A percentile compares a stretch with the other conserved stretches of the same genome.
These are phyloP conservation scores for Mollisia scopiformis DNA, from an alignment of 2,329 filamentous ascomycete species.

Conservation along the genomic window DNA sequence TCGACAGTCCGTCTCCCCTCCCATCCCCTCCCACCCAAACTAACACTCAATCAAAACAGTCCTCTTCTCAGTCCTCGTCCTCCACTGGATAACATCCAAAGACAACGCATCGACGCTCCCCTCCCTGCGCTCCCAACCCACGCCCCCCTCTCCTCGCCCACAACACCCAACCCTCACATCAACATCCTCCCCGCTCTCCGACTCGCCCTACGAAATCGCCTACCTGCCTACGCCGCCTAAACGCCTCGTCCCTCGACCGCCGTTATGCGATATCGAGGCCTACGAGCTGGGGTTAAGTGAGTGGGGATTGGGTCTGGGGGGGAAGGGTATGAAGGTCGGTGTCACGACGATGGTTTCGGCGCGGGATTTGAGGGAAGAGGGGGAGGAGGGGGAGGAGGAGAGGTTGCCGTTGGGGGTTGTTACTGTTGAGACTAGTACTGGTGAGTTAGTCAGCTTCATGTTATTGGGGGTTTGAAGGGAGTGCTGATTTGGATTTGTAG, in stretches of 20 bases:
- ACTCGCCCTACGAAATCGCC: neutral
- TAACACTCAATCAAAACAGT: conserved; percentile 41
- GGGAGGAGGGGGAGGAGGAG: neutral
- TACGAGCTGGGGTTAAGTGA: conserved; percentile 18
- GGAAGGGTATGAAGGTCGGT: neutral
- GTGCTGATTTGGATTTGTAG: too few species aligned
- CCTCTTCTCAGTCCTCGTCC: conserved; percentile 61
- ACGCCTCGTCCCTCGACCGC: conserved; percentile 2
- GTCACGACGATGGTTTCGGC: conserved; percentile 26
- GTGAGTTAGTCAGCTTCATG: too few species aligned
- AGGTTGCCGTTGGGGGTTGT: conserved; percentile 19
- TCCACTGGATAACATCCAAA: conserved; percentile 59
- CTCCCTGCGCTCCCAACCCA: conserved; percentile 3
- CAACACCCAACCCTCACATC: neutral
- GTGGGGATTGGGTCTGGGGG: neutral
- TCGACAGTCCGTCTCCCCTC: conserved; percentile 52
- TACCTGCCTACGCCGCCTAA: neutral
- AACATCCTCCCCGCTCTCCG: neutral
- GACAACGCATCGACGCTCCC: conserved; percentile 37
- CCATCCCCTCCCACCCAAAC: neutral
- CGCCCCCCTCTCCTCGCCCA: neutral
- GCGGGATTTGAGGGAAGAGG: conserved; percentile 3
- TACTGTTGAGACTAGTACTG: conserved; percentile 17
- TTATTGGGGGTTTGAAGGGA: too few species aligned
- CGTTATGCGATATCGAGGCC: conserved; percentile 5